Base-by-base conservation (phyloP, 306 rosid species). In the Arachis stenosperma region DNA sequence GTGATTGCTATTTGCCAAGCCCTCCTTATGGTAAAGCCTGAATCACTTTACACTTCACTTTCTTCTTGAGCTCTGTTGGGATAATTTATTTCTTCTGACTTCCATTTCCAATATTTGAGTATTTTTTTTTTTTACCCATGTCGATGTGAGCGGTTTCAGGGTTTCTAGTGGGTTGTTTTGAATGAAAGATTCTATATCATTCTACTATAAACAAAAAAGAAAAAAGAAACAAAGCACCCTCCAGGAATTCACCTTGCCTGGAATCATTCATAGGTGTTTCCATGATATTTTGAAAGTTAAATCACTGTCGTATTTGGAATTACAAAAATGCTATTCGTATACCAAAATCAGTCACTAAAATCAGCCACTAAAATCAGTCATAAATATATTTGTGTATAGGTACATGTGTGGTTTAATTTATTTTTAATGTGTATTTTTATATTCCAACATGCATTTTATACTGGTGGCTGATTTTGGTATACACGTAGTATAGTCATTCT, bases 1-100 rank as follows among this genome's bases (percentile, higher is more conserved):
- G 97, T 93, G 79, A 90, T 93, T 79, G 98, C 98, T 62, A 81
- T 93, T 69, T 93, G 98, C 86, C 98, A 93, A 84, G 91, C 78
- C 69, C 88, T 93, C 52, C 88, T 91, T 71, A 93, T 93, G 98
- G 98, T 93, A 82, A 76, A 40, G 70, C 79, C 69, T 71, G 33
- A 71, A 55, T 43, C 44, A 27, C 14, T 43, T 22, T 74, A 51
- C 62, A 46, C 77, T 22, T 64, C 29, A 9, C 53, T 69, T 63
- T 37, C 62, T 66, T 52, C 53, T 6, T 59, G 59, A 58, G 27
- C 37, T 69, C 43, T 75, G 71, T 53, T 51, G 43, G 64, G 61
- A 63, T 67, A 63, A 41, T 72, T 50, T 47, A 22, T 50, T 65
- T 70, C 62, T 66, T 65, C 56, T 44, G n/a, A 27, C 53, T 40